Percentiles rank a stretch among this genome's conserved stretches.
These are phyloP conservation scores for Leccinum pellstonianum DNA, from an alignment of 768 basidiomycete genomes.

Conservation along the genomic window DNA sequence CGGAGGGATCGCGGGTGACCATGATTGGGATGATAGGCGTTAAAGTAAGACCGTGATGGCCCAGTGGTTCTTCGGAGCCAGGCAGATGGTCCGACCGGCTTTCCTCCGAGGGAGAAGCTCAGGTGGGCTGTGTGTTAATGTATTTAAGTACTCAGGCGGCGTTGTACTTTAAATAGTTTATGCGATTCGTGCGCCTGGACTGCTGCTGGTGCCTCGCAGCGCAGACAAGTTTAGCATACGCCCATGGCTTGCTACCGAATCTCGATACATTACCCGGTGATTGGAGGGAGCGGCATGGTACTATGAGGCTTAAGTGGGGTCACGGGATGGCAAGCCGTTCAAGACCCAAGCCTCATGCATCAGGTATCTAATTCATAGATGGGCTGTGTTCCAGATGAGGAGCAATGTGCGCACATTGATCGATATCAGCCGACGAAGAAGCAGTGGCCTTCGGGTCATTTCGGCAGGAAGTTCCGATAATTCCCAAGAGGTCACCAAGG, in stretches of 20 bases:
- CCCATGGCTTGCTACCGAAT: constrained; percentile 19
- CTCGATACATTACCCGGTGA: constrained; percentile 38
- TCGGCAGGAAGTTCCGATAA: neutral
- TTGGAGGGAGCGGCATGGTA: constrained; percentile 29
- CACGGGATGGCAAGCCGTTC: neutral
- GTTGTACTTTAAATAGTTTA: constrained; percentile 51
- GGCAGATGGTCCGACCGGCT: neutral
- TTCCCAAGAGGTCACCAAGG: neutral
- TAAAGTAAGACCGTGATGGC: too few species aligned
- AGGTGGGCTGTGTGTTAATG: neutral
- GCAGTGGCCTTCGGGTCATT: neutral
- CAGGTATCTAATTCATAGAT: too few species aligned
- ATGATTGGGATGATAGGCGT: neutral
- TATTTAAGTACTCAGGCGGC: neutral
- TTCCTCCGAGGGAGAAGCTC: too few species aligned
- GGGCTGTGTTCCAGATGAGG: too few species aligned
- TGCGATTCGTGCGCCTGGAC: constrained; percentile 57
- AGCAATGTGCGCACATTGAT: too few species aligned
- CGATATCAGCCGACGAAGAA: neutral
- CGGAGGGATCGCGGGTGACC: neutral
- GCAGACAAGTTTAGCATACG: too few species aligned
- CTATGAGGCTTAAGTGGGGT: constrained; percentile 1
- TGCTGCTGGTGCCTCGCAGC: constrained; percentile 34
- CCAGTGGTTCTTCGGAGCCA: neutral
- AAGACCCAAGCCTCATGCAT: too few species aligned